Evolutionary conservation across 306 rosid genomes (phyloP), one percentile per base, ranked within the genome.

Genomic region (Fragaria ananassa): DNA sequence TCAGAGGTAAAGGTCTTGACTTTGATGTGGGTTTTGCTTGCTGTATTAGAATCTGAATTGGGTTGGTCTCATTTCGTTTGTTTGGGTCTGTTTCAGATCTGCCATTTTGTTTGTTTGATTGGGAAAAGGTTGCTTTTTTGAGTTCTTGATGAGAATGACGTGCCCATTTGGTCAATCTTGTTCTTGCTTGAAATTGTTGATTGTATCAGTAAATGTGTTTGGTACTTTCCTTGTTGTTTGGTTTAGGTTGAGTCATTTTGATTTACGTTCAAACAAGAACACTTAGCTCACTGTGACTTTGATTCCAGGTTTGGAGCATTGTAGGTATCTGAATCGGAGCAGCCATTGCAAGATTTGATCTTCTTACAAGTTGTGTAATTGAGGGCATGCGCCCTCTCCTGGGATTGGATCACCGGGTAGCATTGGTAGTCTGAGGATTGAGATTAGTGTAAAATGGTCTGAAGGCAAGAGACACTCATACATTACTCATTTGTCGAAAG

Each of bases 341-440:
- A 34, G 54, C 44, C 75, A 68, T 68, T 80, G 83, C 60, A 71
- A 80, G 41, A 45, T n/a, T 47, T 47, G 75, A 58, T 35, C 67
- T 44, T 19, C 12, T 15, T 2, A 21, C 46, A 5, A 21, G 41
- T n/a, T 72, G 42, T 67, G 1, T 21, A 3, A 25, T 61, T 61
- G 57, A 58, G 69, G 29, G 35, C 62, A 71, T 64, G 74, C 53
- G 50, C 57, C 56, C 69, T 73, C 78, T 29, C 58, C 74, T 19
- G 49, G 47, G 35, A 29, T 29, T 69, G 34, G 49, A 62, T 21
- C 37, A 53, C 61, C 15, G 5, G 78, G 35, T 35, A 12, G 19
- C 51, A 7, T 18, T 54, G 25, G 12, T 46, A 35, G 76, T 58
- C 51, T 76, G 45, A 21, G 14, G 53, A 37, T 54, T 23, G 75